Evolutionary conservation across 306 rosid species (phyloP).

Genomic region (Pyrus bretschneideri): DNA sequence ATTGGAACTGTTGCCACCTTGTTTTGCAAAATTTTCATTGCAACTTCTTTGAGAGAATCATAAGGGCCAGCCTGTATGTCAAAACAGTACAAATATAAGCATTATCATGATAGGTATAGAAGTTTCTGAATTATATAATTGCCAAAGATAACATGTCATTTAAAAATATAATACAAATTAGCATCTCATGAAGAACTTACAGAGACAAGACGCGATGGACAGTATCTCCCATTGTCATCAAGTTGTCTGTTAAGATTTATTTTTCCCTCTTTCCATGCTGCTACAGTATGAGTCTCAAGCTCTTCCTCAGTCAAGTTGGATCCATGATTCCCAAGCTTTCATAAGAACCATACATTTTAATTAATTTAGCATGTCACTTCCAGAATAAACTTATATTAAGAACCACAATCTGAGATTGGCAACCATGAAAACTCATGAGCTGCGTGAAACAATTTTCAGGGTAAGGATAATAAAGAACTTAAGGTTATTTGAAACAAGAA

Average conservation of each 20-base stretch:
- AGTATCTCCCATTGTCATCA: slow-evolving; percentile 44
- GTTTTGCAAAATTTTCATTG: slow-evolving; percentile 63
- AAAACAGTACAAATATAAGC: slow-evolving; percentile 6
- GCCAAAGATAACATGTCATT: not conserved
- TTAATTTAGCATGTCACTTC: not conserved
- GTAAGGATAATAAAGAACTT: not conserved
- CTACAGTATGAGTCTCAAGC: slow-evolving; percentile 81
- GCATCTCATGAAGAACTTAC: slow-evolving; percentile 44
- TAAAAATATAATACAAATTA: not conserved
- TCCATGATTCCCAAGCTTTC: slow-evolving; percentile 77
- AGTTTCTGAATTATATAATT: not conserved
- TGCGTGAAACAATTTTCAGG: not conserved
- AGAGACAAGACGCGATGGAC: slow-evolving; percentile 40
- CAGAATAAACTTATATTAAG: not conserved
- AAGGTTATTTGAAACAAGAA: not conserved
- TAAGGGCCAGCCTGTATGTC: slow-evolving; percentile 63
- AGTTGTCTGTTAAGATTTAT: slow-evolving; percentile 30
- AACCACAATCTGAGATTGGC: not conserved
- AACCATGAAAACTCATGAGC: slow-evolving; percentile 1
- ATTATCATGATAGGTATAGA: not conserved
- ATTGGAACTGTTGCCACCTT: slow-evolving; percentile 68
- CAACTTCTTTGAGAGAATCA: slow-evolving; percentile 66
- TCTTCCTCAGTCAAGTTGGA: slow-evolving; percentile 77
- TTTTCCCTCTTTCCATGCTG: slow-evolving; percentile 85
- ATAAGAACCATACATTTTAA: slow-evolving; percentile 17